These are phyloP conservation scores for Butyriboletus loyo DNA, from an alignment of 768 basidiomycete genomes.

Conservation along the genomic window DNA sequence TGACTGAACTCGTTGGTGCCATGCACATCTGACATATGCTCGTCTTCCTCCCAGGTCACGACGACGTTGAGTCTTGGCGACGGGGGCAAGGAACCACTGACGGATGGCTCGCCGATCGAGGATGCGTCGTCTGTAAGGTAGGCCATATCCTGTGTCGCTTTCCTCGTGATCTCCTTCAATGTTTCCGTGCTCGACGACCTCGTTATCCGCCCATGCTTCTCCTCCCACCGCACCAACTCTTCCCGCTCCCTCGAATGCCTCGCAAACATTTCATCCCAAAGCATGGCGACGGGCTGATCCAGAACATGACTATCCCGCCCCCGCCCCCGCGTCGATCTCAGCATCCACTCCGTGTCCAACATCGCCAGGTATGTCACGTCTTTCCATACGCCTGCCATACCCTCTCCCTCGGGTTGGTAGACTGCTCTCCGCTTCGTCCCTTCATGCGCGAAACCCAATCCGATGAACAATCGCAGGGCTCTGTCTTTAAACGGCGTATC, in stretches of 20 bases:
- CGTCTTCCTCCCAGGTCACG: constrained; percentile 14
- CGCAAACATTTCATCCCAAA: constrained; percentile 62
- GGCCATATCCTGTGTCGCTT: constrained; percentile 5
- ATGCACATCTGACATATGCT: constrained; percentile 5
- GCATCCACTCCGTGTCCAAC: constrained; percentile 58
- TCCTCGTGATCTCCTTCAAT: constrained; percentile 22
- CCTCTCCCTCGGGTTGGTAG: constrained; percentile 38
- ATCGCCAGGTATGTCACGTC: constrained; percentile 60
- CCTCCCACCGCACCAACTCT: constrained; percentile 53
- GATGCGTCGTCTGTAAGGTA: constrained; percentile 18
- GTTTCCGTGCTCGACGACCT: constrained; percentile 44
- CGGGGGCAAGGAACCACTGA: constrained; percentile 16
- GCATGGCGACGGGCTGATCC: constrained; percentile 32
- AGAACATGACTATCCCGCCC: neutral
- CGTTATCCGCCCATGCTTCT: constrained; percentile 26
- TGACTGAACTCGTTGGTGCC: neutral
- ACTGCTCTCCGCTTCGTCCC: constrained; percentile 58
- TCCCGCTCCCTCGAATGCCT: constrained; percentile 59
- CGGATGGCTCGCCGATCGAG: constrained; percentile 17
- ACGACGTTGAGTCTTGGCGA: constrained; percentile 18
- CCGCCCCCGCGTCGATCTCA: constrained; percentile 32
- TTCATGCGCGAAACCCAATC: constrained; percentile 55
- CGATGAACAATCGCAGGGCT: constrained; percentile 47
- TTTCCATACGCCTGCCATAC: constrained; percentile 46
- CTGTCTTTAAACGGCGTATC: constrained; percentile 42